These are phyloP conservation scores for Talaromyces liani DNA, from an alignment of 495 filamentous ascomycete species.

Conservation along the genomic window DNA sequence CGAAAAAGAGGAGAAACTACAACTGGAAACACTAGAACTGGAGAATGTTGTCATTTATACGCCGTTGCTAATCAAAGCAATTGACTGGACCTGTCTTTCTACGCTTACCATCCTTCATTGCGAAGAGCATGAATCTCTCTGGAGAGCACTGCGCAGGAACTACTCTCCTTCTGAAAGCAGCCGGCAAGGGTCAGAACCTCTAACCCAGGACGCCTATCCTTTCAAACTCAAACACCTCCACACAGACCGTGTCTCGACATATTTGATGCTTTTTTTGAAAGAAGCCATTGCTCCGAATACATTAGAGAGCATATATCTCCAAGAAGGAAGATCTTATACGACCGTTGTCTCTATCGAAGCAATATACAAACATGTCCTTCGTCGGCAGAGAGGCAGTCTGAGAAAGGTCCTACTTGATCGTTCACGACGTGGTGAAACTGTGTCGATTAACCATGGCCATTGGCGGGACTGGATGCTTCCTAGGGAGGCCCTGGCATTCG, in stretches of 20 bases:
- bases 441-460: constrained; percentile 15
- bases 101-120: constrained; percentile 78
- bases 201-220: constrained; percentile 46
- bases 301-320: constrained; percentile 76
- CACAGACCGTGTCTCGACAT: constrained; percentile 70
- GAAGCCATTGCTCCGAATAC: constrained; percentile 81
- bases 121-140: constrained; percentile 68
- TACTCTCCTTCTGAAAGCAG: constrained; percentile 49
- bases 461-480: constrained; percentile 75
- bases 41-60: constrained; percentile 74
- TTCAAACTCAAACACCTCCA: constrained; percentile 75
- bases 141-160: constrained; percentile 66
- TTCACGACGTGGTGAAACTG: constrained; percentile 39
- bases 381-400: constrained; percentile 64
- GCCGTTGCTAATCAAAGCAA: constrained; percentile 55
- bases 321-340: constrained; percentile 55
- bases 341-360: constrained; percentile 59
- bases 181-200: constrained; percentile 9
- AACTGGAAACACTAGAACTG: constrained; percentile 69
- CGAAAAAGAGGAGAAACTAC: constrained; percentile 39
- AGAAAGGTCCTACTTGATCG: constrained; percentile 75
- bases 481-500: constrained; percentile 64
- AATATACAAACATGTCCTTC: constrained; percentile 69
- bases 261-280: constrained; percentile 75
- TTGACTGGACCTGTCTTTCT: constrained; percentile 77